Evolutionary conservation across 2,329 filamentous ascomycete genomes (phyloP).

Genomic region (Paracoccidioides lutzii): DNA sequence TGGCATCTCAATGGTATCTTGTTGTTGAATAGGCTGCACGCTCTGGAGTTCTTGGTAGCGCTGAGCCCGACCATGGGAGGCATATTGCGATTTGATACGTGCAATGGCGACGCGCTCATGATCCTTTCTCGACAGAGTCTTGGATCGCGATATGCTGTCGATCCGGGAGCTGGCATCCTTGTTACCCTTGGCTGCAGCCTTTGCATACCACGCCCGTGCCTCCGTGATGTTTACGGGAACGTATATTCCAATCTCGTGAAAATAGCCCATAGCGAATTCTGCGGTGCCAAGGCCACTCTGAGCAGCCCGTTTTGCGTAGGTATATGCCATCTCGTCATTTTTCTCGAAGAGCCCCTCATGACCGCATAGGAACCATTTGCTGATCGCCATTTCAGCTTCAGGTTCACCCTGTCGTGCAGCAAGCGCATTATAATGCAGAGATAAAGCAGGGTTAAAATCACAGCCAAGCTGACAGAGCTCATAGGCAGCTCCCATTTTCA

Average conservation of each 20-base stretch:
- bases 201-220: slow-evolving; percentile 78
- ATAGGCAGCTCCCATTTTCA: slow-evolving; percentile 94
- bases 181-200: slow-evolving; percentile 81
- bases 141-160: slow-evolving; percentile 69
- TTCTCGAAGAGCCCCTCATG: slow-evolving; percentile 87
- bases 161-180: slow-evolving; percentile 72
- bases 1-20: slow-evolving; percentile 36
- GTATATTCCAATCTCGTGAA: slow-evolving; percentile 90
- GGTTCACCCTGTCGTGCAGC: slow-evolving; percentile 84
- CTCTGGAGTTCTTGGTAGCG: slow-evolving; percentile 16
- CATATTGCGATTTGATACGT: slow-evolving; percentile 71
- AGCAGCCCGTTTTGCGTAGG: slow-evolving; percentile 79
- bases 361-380: slow-evolving; percentile 96
- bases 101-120: slow-evolving; percentile 85
- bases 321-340: slow-evolving; percentile 87
- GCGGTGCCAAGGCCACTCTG: slow-evolving; percentile 70
- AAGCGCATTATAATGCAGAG: slow-evolving; percentile 88
- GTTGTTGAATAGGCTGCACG: slow-evolving; percentile 28
- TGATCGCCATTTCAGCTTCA: slow-evolving; percentile 90
- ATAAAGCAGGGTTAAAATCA: slow-evolving; percentile 86
- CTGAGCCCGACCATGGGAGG: slow-evolving; percentile 41
- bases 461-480: slow-evolving; percentile 88
- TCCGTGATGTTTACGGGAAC: slow-evolving; percentile 71
- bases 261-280: slow-evolving; percentile 95
- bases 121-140: slow-evolving; percentile 75